Conservation (phyloP, 805 yeast genomes). For the Metschnikowia borealis region DNA sequence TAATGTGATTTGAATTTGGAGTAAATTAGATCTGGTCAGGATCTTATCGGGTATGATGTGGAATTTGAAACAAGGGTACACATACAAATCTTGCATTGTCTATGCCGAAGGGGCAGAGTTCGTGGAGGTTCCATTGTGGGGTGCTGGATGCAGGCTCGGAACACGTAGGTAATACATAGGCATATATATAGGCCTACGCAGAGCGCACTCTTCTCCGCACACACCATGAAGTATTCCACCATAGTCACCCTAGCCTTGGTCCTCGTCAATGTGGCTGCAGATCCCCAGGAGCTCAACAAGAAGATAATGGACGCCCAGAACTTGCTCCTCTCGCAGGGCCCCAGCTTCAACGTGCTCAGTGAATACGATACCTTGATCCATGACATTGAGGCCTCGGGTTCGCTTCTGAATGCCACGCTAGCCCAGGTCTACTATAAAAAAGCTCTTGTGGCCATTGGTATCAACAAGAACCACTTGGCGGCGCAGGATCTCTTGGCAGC, state of each 20-base stretch:
- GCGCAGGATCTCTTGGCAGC: conserved; percentile 49
- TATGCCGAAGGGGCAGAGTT: not conserved
- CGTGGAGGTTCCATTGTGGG: not conserved
- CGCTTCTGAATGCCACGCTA: conserved; percentile 1
- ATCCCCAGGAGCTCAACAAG: not conserved
- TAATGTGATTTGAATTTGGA: too few species aligned
- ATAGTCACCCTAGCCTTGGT: not conserved
- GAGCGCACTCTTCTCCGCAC: not conserved
- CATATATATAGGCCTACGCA: not conserved
- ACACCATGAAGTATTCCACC: not conserved
- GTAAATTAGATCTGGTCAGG: too few species aligned
- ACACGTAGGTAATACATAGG: not conserved
- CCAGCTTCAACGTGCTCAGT: conserved; percentile 12
- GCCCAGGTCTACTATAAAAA: conserved; percentile 52
- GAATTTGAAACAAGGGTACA: too few species aligned
- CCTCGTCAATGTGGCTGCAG: not conserved
- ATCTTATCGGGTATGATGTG: too few species aligned
- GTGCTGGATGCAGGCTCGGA: not conserved
- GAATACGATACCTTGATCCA: conserved; percentile 13
- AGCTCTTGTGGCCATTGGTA: conserved; percentile 56
- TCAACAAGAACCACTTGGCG: conserved; percentile 53
- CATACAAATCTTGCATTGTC: too few species aligned
- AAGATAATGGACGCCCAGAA: conserved; percentile 16
- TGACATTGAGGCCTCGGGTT: conserved; percentile 7
- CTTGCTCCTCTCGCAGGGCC: conserved; percentile 14